Conservation (phyloP, 2,329 filamentous ascomycete genomes). For the Metarhizium rileyi region DNA sequence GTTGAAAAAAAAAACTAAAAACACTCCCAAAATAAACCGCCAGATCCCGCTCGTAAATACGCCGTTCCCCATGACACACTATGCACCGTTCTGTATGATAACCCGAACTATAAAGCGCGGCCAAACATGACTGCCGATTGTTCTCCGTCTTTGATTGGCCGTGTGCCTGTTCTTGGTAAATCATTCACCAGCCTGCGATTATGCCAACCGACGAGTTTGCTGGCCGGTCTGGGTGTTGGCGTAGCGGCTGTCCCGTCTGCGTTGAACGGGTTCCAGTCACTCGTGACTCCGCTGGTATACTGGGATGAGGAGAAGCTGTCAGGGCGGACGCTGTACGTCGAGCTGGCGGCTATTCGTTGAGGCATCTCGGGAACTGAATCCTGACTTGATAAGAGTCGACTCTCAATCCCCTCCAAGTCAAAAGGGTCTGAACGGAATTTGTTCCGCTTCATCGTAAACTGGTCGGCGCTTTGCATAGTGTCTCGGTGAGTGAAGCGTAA, state of each 20-base stretch:
- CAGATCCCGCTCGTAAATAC: neutral
- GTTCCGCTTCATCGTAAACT: constrained; percentile 37
- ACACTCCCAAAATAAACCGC: neutral
- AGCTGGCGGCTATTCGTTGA: constrained; percentile 14
- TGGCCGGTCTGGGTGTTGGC: neutral
- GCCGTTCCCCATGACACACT: neutral
- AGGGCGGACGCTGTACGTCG: constrained; percentile 39
- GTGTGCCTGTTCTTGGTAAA: neutral
- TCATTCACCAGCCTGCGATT: neutral
- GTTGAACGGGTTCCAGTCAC: constrained; percentile 22
- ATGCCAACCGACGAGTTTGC: neutral
- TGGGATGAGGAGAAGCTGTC: constrained; percentile 28
- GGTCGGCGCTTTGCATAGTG: constrained; percentile 27
- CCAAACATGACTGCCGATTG: neutral
- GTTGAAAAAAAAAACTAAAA: no score
- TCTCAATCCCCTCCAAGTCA: constrained; percentile 49
- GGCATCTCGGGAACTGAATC: constrained; percentile 13
- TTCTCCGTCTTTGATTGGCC: neutral
- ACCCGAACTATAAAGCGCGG: constrained; percentile 1
- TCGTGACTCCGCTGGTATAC: constrained; percentile 43
- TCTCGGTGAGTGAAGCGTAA: constrained; percentile 27
- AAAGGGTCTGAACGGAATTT: constrained; percentile 57
- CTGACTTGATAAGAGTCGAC: constrained; percentile 10
- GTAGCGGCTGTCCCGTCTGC: neutral
- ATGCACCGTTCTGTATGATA: neutral